A percentile compares a stretch with the other conserved stretches of the same genome.
Conservation (phyloP, 2,329 filamentous ascomycete species). For the Ascocoryne sarcoides region DNA sequence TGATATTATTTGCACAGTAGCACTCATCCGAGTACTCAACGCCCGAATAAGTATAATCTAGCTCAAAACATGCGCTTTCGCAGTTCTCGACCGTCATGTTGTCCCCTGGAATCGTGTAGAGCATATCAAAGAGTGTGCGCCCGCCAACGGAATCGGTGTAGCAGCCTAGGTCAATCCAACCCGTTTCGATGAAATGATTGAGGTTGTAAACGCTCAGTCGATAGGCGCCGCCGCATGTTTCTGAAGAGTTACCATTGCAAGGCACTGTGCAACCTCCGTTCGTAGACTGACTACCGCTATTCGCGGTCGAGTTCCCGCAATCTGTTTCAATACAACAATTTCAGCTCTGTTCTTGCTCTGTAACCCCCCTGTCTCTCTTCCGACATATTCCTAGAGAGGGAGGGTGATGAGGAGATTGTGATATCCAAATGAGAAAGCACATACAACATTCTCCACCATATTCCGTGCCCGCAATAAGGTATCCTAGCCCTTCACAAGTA, state of each 20-base stretch:
- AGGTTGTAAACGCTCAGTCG: background rate
- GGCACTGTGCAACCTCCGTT: background rate
- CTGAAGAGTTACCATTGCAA: background rate
- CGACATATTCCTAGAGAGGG: no score
- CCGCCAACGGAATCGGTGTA: background rate
- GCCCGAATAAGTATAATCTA: background rate
- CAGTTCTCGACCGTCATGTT: background rate
- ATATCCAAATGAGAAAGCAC: slow-evolving; percentile 1
- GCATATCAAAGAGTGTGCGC: background rate
- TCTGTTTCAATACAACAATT: no score
- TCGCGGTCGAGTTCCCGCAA: background rate
- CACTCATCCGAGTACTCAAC: slow-evolving; percentile 1
- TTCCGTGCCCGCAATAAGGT: slow-evolving; percentile 11
- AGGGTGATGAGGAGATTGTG: no score
- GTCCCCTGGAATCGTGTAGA: slow-evolving; percentile 8
- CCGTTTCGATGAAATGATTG: background rate
- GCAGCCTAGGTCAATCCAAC: background rate
- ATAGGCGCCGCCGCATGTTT: background rate
- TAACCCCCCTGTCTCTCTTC: no score
- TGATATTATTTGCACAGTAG: background rate
- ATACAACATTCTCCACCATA: slow-evolving; percentile 17
- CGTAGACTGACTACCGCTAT: background rate
- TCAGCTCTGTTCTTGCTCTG: no score
- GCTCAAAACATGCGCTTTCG: background rate
- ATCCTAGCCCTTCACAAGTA: slow-evolving; percentile 7